Percentiles rank a stretch among this genome's conserved stretches.
Conservation (phyloP, 163 green algal species). For the Chloroidium sp. region DNA sequence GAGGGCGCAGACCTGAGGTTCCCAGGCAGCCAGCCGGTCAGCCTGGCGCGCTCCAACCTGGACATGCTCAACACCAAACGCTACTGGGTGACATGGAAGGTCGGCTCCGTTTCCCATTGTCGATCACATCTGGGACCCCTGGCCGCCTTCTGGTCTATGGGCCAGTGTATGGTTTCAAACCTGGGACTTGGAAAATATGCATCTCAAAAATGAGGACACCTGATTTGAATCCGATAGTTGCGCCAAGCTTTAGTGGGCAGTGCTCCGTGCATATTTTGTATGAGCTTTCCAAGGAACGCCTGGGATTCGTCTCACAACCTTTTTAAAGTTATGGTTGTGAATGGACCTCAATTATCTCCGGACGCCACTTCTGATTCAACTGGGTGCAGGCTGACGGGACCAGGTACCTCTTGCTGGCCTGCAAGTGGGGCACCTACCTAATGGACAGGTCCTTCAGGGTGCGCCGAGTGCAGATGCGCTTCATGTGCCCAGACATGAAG, state of each 20-base stretch:
- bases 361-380: neutral
- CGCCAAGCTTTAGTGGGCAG: too few species aligned
- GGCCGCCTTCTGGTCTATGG: too few species aligned
- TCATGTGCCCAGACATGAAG: neutral
- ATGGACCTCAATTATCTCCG: neutral
- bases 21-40: conserved; percentile 87
- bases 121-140: too few species aligned
- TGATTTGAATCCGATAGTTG: too few species aligned
- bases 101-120: neutral
- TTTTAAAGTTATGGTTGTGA: neutral
- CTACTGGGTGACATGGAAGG: conserved; percentile 20
- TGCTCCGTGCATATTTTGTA: too few species aligned
- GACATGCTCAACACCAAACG: conserved; percentile 40
- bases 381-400: conserved; percentile 90
- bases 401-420: conserved; percentile 88
- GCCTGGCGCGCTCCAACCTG: conserved; percentile 61
- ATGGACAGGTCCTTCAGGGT: conserved; percentile 82
- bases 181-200: too few species aligned
- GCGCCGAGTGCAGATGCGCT: conserved; percentile 65
- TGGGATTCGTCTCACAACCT: too few species aligned
- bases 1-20: conserved; percentile 5
- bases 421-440: conserved; percentile 70
- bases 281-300: too few species aligned
- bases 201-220: too few species aligned
- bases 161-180: too few species aligned